phyloP scores from a whole-genome alignment of 148 eudicot species.

The Suaeda aralocaspica region DNA sequence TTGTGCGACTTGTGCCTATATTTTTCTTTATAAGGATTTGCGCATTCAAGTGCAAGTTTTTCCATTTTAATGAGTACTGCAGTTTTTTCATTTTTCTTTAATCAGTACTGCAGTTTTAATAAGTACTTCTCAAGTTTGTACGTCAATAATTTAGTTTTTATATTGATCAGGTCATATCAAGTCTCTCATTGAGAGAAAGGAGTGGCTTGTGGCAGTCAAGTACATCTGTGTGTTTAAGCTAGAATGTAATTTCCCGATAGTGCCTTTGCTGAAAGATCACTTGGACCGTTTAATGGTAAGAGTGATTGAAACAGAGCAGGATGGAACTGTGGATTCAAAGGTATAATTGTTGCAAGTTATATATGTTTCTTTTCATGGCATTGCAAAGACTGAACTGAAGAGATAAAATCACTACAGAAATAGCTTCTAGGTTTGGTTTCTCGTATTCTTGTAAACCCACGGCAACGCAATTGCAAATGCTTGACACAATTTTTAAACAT shows the following conservation, averaged over 20 bases:
- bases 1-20: background rate
- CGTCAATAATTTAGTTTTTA: background rate
- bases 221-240: constrained; percentile 24
- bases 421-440: background rate
- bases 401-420: background rate
- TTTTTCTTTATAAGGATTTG: background rate
- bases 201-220: constrained; percentile 21
- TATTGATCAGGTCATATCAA: constrained; percentile 18
- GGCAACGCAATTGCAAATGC: background rate
- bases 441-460: background rate
- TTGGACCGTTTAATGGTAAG: background rate
- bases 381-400: background rate
- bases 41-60: background rate
- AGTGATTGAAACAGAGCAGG: constrained; percentile 9
- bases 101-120: too few species aligned
- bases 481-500: background rate
- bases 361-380: background rate
- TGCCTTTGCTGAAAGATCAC: constrained; percentile 22
- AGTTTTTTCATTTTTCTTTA: too few species aligned
- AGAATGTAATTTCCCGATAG: constrained; percentile 16
- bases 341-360: background rate
- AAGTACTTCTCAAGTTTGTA: background rate
- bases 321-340: constrained; percentile 2
- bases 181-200: constrained; percentile 7
- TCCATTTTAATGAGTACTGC: background rate